phyloP scores from a whole-genome alignment of 2,329 filamentous ascomycete species.

The Neoarthrinium moseri region DNA sequence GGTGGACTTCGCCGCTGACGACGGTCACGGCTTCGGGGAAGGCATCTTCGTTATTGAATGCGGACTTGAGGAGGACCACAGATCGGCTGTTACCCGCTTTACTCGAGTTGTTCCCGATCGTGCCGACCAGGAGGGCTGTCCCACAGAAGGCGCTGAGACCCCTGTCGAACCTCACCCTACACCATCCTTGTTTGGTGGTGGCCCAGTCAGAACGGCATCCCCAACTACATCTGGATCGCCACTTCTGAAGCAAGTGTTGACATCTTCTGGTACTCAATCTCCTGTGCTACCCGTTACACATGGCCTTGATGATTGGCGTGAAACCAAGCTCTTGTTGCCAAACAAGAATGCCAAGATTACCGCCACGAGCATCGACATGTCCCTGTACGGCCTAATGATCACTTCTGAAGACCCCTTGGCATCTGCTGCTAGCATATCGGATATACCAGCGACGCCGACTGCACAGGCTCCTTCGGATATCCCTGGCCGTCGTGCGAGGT shows the following conservation, averaged over 20 bases:
- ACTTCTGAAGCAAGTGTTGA: conserved; percentile 16
- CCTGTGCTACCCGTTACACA: conserved; percentile 20
- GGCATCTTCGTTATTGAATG: conserved; percentile 71
- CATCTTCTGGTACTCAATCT: conserved; percentile 22
- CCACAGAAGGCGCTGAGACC: conserved; percentile 7
- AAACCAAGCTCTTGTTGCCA: conserved; percentile 61
- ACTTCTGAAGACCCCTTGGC: conserved; percentile 76
- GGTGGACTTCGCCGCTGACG: conserved; percentile 85
- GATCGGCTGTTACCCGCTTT: conserved; percentile 43
- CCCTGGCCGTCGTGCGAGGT: conserved; percentile 79
- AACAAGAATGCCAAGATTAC: conserved; percentile 64
- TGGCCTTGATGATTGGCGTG: conserved; percentile 62
- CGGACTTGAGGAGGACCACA: conserved; percentile 61
- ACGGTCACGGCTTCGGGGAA: conserved; percentile 75
- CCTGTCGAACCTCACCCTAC: conserved; percentile 9
- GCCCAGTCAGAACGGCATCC: conserved; percentile 15
- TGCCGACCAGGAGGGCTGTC: conserved; percentile 7
- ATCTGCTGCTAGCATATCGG: conserved; percentile 47
- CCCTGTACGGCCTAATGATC: conserved; percentile 68
- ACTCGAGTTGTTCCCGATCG: conserved; percentile 30
- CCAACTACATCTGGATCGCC: conserved; percentile 18
- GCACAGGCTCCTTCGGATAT: conserved; percentile 55
- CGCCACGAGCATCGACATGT: conserved; percentile 70
- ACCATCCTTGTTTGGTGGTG: conserved; percentile 31
- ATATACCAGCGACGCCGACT: conserved; percentile 48